A percentile compares a stretch with the other conserved stretches of the same genome.
phyloP scores from a whole-genome alignment of 2,329 filamentous ascomycete species.

The Nemania bipapillata region DNA sequence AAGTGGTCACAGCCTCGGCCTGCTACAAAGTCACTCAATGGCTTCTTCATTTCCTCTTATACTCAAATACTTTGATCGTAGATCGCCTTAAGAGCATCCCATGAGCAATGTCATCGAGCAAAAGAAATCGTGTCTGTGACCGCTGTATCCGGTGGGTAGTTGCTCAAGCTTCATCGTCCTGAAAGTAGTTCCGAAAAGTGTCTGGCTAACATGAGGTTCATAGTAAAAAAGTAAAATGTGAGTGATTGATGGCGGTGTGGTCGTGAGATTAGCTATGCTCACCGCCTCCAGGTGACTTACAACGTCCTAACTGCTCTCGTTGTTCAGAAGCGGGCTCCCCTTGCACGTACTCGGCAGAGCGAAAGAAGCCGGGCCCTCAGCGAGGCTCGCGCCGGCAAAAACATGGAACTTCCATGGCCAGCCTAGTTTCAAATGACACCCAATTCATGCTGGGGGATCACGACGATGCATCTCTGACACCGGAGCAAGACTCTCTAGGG shows the following conservation, averaged over 20 bases:
- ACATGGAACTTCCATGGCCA: constrained; percentile 4
- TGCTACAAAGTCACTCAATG: constrained; percentile 6
- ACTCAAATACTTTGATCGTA: neutral
- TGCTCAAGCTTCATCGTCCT: neutral
- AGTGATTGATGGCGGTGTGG: constrained; percentile 1
- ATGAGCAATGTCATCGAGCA: constrained; percentile 28
- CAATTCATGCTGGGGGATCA: constrained; percentile 3
- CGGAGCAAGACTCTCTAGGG: neutral
- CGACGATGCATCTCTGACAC: constrained; percentile 4
- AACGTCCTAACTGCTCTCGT: constrained; percentile 51
- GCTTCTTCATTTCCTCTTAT: constrained; percentile 1
- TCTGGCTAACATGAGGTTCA: constrained; percentile 22
- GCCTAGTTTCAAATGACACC: constrained; percentile 19
- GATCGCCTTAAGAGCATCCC: neutral
- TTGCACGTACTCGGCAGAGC: constrained; percentile 49
- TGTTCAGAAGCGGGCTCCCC: constrained; percentile 46
- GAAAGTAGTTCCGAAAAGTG: neutral
- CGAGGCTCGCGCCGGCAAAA: constrained; percentile 45
- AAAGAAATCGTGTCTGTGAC: constrained; percentile 45
- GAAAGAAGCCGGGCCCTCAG: constrained; percentile 50
- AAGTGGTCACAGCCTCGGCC: neutral
- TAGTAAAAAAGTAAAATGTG: constrained; percentile 49
- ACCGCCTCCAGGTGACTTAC: constrained; percentile 47
- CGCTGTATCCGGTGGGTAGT: constrained; percentile 46
- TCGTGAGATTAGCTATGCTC: constrained; percentile 14